Evolutionary conservation across 2,329 filamentous ascomycete species (phyloP).

Genomic region (Penicillium aurantiogriseum): DNA sequence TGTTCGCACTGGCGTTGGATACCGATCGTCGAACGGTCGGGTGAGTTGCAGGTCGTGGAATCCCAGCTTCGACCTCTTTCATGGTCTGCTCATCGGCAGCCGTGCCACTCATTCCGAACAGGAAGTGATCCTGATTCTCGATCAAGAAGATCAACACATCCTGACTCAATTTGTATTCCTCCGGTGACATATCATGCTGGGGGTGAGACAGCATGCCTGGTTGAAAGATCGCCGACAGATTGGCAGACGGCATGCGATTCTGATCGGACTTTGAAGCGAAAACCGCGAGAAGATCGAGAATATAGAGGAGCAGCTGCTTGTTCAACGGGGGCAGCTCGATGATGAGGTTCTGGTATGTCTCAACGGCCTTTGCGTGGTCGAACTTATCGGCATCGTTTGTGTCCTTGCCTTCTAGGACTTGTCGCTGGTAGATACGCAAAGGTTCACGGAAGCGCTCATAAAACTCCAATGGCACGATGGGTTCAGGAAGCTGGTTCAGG

Average conservation of each 20-base stretch:
- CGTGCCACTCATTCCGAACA: slow-evolving; percentile 98
- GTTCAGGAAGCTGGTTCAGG: slow-evolving; percentile 92
- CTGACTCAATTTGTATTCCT: slow-evolving; percentile 92
- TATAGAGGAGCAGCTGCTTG: slow-evolving; percentile 89
- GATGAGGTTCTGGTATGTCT: slow-evolving; percentile 82
- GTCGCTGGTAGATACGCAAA: slow-evolving; percentile 65
- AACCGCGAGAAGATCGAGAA: slow-evolving; percentile 90
- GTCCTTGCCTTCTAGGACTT: slow-evolving; percentile 68
- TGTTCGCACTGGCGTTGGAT: slow-evolving; percentile 84
- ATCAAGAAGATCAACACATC: slow-evolving; percentile 97
- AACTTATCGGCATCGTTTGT: slow-evolving; percentile 70
- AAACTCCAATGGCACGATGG: slow-evolving; percentile 89
- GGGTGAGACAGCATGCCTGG: slow-evolving; percentile 95
- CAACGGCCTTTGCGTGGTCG: slow-evolving; percentile 72
- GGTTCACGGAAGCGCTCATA: slow-evolving; percentile 90
- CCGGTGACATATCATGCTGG: slow-evolving; percentile 88
- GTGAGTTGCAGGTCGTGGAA: slow-evolving; percentile 51
- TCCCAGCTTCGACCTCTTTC: slow-evolving; percentile 67
- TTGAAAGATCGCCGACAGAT: slow-evolving; percentile 95
- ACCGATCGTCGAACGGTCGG: slow-evolving; percentile 66
- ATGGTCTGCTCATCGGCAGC: slow-evolving; percentile 82
- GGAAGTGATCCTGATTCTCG: slow-evolving; percentile 96
- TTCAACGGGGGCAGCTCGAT: slow-evolving; percentile 91
- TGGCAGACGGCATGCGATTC: slow-evolving; percentile 95
- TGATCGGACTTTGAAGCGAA: slow-evolving; percentile 96